Conservation (phyloP, 1,139 yeast genomes). For the Saccharomyces hybrid region DNA sequence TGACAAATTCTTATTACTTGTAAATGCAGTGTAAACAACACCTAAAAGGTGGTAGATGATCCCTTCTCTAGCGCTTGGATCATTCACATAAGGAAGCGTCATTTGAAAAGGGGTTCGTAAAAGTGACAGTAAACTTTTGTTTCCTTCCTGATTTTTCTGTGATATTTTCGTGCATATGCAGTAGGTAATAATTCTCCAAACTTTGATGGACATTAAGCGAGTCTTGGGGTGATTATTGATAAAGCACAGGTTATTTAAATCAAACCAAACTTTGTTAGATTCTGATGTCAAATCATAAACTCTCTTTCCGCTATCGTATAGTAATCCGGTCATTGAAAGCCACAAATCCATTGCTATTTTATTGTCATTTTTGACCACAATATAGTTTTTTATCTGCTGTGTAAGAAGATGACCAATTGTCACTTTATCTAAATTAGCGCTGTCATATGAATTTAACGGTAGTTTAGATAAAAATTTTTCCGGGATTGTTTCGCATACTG, state of each 20-base stretch:
- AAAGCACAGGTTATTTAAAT: constrained; percentile 16
- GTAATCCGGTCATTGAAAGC: constrained; percentile 24
- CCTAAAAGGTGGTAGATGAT: constrained; percentile 12
- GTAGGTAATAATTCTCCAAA: constrained; percentile 25
- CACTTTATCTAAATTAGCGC: neutral
- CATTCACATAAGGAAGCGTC: constrained; percentile 2
- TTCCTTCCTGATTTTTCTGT: neutral
- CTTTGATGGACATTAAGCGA: constrained; percentile 18
- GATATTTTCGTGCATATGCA: constrained; percentile 13
- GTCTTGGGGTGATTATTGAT: constrained; percentile 8
- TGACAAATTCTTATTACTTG: neutral
- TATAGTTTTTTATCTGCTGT: constrained; percentile 13
- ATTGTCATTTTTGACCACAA: constrained; percentile 14
- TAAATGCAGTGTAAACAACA: constrained; percentile 11
- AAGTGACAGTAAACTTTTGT: constrained; percentile 5
- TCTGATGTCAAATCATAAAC: constrained; percentile 7
- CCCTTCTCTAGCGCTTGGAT: constrained; percentile 1
- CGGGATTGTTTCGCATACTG: constrained; percentile 9
- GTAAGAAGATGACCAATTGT: constrained; percentile 17
- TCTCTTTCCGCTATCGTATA: constrained; percentile 15
- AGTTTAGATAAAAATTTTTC: constrained; percentile 2
- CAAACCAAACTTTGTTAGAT: constrained; percentile 18
- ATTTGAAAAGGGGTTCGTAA: constrained; percentile 14
- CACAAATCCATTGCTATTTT: constrained; percentile 28
- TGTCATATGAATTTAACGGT: neutral